phyloP scores from a whole-genome alignment of 2,329 filamentous ascomycete species.

The Penicillium sp. region DNA sequence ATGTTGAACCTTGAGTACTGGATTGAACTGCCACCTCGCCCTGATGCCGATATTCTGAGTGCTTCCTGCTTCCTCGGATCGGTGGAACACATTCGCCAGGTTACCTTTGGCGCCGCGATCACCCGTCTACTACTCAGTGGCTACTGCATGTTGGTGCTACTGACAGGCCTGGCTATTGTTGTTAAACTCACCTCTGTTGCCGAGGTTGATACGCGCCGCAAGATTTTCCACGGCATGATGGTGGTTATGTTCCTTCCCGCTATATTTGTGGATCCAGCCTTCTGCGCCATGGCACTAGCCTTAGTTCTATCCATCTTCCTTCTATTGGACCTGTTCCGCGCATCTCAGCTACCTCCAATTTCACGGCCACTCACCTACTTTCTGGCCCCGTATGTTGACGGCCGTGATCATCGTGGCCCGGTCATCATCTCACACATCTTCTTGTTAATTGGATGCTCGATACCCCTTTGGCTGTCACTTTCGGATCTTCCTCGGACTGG shows the following conservation, averaged over 20 bases:
- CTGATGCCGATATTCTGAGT: slow-evolving; percentile 30
- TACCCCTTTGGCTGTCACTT: slow-evolving; percentile 86
- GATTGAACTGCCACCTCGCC: slow-evolving; percentile 65
- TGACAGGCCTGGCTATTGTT: slow-evolving; percentile 70
- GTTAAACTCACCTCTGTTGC: slow-evolving; percentile 71
- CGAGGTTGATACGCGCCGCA: slow-evolving; percentile 92
- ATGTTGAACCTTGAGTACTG: slow-evolving; percentile 68
- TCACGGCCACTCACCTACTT: slow-evolving; percentile 83
- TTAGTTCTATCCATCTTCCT: slow-evolving; percentile 81
- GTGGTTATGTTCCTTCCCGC: slow-evolving; percentile 90
- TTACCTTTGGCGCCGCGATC: slow-evolving; percentile 70
- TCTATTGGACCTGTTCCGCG: slow-evolving; percentile 82
- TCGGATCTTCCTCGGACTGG: slow-evolving; percentile 64
- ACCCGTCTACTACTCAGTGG: slow-evolving; percentile 71
- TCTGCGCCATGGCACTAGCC: slow-evolving; percentile 73
- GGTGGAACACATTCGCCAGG: slow-evolving; percentile 64
- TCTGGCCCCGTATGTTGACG: slow-evolving; percentile 90
- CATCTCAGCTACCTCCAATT: slow-evolving; percentile 85
- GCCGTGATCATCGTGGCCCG: slow-evolving; percentile 84
- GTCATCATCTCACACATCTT: slow-evolving; percentile 97
- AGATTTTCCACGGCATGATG: slow-evolving; percentile 99
- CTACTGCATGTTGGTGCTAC: slow-evolving; percentile 71
- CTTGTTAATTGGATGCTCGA: slow-evolving; percentile 87
- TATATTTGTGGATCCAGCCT: slow-evolving; percentile 81
- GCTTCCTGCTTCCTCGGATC: slow-evolving; percentile 55